phyloP scores from a whole-genome alignment of 805 yeast genomes.

The Metschnikowia cubensis region DNA sequence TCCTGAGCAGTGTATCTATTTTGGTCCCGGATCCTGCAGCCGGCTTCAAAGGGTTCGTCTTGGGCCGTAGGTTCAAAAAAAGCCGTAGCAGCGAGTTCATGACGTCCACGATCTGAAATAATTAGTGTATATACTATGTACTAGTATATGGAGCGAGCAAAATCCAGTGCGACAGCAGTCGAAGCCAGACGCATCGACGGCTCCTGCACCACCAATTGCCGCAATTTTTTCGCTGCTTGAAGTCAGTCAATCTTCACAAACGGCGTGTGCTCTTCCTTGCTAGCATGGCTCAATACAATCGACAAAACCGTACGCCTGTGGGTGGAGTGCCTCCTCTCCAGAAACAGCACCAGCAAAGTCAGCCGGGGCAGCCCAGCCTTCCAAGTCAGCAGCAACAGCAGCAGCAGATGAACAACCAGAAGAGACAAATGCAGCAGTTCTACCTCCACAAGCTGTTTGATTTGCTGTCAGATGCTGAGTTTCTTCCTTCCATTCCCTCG shows the following conservation, averaged over 20 bases:
- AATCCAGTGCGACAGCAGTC: neutral
- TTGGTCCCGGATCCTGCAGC: neutral
- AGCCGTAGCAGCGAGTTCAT: slow-evolving; percentile 12
- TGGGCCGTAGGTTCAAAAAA: slow-evolving; percentile 10
- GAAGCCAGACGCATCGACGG: neutral
- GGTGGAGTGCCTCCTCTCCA: neutral
- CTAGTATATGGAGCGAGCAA: neutral
- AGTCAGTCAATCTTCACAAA: slow-evolving; percentile 1
- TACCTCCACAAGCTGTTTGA: slow-evolving; percentile 68
- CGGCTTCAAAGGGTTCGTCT: neutral
- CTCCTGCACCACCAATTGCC: slow-evolving; percentile 17
- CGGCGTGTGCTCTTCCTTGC: slow-evolving; percentile 1
- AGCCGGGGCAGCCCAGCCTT: neutral
- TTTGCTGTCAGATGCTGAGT: slow-evolving; percentile 66
- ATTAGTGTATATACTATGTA: no score
- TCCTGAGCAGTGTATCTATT: neutral
- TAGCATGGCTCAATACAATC: slow-evolving; percentile 10
- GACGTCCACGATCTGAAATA: neutral
- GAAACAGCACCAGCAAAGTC: neutral
- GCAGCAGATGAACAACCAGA: slow-evolving; percentile 27
- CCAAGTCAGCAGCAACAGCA: slow-evolving; percentile 12
- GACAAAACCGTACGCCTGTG: slow-evolving; percentile 4
- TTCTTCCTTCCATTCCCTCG: slow-evolving; percentile 33
- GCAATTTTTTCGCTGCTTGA: slow-evolving; percentile 17
- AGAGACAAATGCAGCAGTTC: slow-evolving; percentile 27